Evolutionary conservation across 495 filamentous ascomycete genomes (phyloP).

Genomic region (Beverwykella pulmonaria): DNA sequence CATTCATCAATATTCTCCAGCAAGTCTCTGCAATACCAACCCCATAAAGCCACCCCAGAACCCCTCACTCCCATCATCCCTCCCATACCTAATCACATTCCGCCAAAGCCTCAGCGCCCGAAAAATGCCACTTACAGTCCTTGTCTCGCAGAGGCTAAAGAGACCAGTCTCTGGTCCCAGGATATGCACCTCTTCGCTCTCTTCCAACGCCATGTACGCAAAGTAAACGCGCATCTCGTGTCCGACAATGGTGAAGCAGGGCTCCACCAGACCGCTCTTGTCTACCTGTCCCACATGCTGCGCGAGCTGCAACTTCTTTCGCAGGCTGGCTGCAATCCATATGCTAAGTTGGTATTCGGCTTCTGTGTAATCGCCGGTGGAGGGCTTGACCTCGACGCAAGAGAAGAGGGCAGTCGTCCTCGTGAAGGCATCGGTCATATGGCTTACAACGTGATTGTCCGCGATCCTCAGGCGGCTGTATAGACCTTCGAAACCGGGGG

Average conservation of each 20-base stretch:
- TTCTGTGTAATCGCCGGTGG: slow-evolving; percentile 17
- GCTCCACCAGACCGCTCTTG: slow-evolving; percentile 10
- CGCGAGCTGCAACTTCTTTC: slow-evolving; percentile 17
- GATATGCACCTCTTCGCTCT: slow-evolving; percentile 5
- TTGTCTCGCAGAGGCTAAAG: slow-evolving; percentile 18
- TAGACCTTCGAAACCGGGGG: slow-evolving; percentile 16
- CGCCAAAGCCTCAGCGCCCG: slow-evolving; percentile 22
- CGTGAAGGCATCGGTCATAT: slow-evolving; percentile 19
- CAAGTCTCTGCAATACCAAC: slow-evolving; percentile 12
- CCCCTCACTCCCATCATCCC: slow-evolving; percentile 13
- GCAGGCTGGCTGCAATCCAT: slow-evolving; percentile 23
- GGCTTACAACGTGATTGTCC: slow-evolving; percentile 13
- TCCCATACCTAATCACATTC: slow-evolving; percentile 25
- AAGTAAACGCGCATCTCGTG: slow-evolving; percentile 9
- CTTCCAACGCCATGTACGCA: slow-evolving; percentile 10
- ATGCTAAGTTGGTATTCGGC: too few species aligned
- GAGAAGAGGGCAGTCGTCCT: slow-evolving; percentile 22
- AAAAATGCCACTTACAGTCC: slow-evolving; percentile 22
- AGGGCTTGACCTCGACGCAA: slow-evolving; percentile 20
- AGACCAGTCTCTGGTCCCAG: slow-evolving; percentile 1
- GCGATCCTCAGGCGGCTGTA: slow-evolving; percentile 7
- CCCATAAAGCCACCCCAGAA: slow-evolving; percentile 25
- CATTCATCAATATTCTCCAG: too few species aligned
- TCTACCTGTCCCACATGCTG: slow-evolving; percentile 2
- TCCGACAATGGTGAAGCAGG: slow-evolving; percentile 13